Conservation (phyloP, 352 stramenopile species). For the Vaucheria bursata region DNA sequence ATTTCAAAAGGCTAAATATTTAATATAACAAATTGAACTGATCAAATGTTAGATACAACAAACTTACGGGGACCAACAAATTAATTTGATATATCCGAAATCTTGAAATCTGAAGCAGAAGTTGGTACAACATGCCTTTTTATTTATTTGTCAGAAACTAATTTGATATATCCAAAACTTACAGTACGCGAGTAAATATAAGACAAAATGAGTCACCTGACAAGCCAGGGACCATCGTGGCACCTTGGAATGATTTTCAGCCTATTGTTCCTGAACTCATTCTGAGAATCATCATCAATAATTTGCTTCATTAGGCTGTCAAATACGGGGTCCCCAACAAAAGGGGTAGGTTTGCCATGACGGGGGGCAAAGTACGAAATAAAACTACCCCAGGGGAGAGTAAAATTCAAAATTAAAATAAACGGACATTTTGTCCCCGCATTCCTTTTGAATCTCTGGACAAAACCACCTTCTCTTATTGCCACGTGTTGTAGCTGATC, state of each 20-base stretch:
- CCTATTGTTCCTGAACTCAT: not conserved
- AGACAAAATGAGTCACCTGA: no score
- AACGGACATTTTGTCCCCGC: constrained; percentile 1
- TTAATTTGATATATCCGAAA: no score
- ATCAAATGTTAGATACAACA: no score
- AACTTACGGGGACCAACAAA: no score
- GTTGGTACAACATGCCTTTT: no score
- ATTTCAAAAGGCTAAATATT: no score
- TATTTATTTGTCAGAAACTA: no score
- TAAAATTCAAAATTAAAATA: constrained; percentile 8
- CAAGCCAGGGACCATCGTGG: constrained; percentile 6
- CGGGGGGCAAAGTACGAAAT: constrained; percentile 9
- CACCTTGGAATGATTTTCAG: constrained; percentile 9
- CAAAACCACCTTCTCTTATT: not conserved
- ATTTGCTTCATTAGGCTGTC: not conserved
- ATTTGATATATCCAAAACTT: no score
- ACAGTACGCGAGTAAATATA: no score
- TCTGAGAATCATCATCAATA: not conserved
- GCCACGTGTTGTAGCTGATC: constrained; percentile 2
- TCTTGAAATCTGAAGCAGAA: no score
- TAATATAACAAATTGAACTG: no score
- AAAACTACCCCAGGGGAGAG: constrained; percentile 10
- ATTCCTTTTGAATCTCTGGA: constrained; percentile 3
- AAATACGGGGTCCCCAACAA: not conserved
- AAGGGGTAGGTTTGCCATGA: not conserved